These are phyloP conservation scores for Glutinoglossum americanum DNA, from an alignment of 495 filamentous ascomycete species.

Conservation along the genomic window DNA sequence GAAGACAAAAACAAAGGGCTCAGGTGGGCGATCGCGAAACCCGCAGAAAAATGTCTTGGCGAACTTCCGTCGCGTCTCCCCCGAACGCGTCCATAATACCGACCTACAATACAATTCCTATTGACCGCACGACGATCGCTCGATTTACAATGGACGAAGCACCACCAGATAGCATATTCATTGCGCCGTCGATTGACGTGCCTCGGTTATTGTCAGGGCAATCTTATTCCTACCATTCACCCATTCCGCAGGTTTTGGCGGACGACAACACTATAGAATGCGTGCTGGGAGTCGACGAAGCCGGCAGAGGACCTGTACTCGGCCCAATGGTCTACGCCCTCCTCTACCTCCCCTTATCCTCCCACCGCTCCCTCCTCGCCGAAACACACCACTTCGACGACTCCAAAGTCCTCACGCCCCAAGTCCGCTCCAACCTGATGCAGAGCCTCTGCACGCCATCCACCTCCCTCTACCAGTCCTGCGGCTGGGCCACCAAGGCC, in stretches of 20 bases:
- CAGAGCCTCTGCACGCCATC: slow-evolving; percentile 40
- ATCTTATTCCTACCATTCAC: slow-evolving; percentile 71
- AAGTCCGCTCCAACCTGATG: slow-evolving; percentile 56
- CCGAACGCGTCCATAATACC: neutral
- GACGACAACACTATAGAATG: slow-evolving; percentile 29
- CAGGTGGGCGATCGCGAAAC: neutral
- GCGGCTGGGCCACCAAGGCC: slow-evolving; percentile 62
- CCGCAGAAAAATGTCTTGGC: neutral
- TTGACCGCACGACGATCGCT: slow-evolving; percentile 19
- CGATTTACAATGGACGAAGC: slow-evolving; percentile 25
- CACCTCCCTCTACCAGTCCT: slow-evolving; percentile 40
- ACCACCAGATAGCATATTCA: slow-evolving; percentile 37
- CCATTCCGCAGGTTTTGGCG: slow-evolving; percentile 30
- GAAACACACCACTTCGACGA: slow-evolving; percentile 71
- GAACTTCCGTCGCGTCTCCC: neutral
- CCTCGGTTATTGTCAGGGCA: slow-evolving; percentile 40
- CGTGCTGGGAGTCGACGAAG: slow-evolving; percentile 83
- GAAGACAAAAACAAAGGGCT: neutral
- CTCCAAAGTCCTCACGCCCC: slow-evolving; percentile 65
- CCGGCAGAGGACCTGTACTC: slow-evolving; percentile 81
- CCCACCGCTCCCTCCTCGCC: slow-evolving; percentile 51
- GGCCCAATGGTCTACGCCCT: slow-evolving; percentile 92
- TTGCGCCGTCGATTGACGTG: slow-evolving; percentile 50
- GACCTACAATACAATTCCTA: neutral
- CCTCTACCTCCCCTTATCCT: slow-evolving; percentile 53